Base-by-base conservation (phyloP, 331 rosid species). In the Malus hybrid region DNA sequence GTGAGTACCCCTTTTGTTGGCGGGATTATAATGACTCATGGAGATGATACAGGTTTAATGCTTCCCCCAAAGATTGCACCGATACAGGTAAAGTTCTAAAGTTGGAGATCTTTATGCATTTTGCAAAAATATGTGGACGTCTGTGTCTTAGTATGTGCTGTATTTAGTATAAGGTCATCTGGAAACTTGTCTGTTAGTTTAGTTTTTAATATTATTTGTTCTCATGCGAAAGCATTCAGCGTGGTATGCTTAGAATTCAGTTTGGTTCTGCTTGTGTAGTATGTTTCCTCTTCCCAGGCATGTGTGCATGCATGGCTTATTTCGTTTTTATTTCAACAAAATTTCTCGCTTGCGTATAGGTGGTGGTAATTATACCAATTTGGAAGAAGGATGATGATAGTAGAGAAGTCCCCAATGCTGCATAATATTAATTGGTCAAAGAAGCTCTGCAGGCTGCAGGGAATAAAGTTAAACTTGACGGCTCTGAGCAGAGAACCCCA, bases 1-100 rank as follows among this genome's bases (percentile, higher is more conserved):
- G 79, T 93, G 7, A 91, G 98, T 81, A 93, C 98, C 5, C 95
- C 96, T 61, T 93, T 93, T 80, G 86, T 94, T 85, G 96, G 98
- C 55, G 97, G 98, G 55, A 94, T 91, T 76, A 90, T 88, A 71
- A 94, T 92, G 99, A 87, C 95, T 46, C 92, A 86, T 66, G 97
- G 98, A 73, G 99, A 94, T 80, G 97, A 91, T 76, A 87, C 90
- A 12, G 96, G 97, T 27, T 81, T 93, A 73, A 88, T 90, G 93
- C 95, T 93, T 78, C 98, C 98, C 68, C 98, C 96, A 48, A 94
- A 86, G 88, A 31, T 91, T 82, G 91, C 97, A 56, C 98, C 92
- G 0, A 80, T 85, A 78, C 97, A 90, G 90, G 97, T 88, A 62
- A 31, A 62, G 60, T 70, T 89, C 94, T 88, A 57, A 24, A 59